These are phyloP conservation scores for Cryphonectria nitschkei DNA, from an alignment of 2,329 filamentous ascomycete species.

Conservation along the genomic window DNA sequence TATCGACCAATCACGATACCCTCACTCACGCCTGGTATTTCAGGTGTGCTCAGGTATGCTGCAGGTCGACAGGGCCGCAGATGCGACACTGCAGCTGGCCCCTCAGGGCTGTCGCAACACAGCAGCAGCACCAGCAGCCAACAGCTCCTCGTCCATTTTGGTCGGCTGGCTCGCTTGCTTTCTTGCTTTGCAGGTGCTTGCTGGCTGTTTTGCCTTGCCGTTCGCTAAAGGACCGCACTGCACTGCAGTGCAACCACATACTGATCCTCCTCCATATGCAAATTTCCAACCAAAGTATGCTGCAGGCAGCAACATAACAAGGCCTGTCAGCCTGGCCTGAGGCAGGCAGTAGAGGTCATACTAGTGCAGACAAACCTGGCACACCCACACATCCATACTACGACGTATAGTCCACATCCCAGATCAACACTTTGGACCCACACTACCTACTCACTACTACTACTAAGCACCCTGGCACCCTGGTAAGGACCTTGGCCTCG, in stretches of 20 bases:
- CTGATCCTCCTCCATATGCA: background rate
- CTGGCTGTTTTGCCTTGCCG: background rate
- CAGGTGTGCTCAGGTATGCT: conserved; percentile 10
- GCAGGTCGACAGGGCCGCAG: conserved; percentile 3
- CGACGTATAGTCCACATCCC: background rate
- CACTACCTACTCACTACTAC: background rate
- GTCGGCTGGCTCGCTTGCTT: background rate
- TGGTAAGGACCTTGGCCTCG: background rate
- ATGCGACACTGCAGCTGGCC: conserved; percentile 11
- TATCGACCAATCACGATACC: conserved; percentile 19
- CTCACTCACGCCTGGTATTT: conserved; percentile 22
- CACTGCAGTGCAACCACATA: conserved; percentile 2
- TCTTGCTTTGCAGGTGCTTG: background rate
- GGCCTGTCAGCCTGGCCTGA: background rate
- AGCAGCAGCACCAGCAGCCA: background rate
- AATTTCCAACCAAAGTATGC: background rate
- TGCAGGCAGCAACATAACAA: background rate
- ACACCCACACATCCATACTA: background rate
- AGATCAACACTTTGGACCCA: background rate
- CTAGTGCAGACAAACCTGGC: background rate
- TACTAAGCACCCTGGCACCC: background rate
- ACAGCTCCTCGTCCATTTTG: conserved; percentile 48
- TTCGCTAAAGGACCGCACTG: conserved; percentile 4
- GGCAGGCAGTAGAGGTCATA: background rate
- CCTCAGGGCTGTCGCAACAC: background rate